Evolutionary conservation across 2,329 filamentous ascomycete species (phyloP).

Genomic region (Curvularia spicifera): DNA sequence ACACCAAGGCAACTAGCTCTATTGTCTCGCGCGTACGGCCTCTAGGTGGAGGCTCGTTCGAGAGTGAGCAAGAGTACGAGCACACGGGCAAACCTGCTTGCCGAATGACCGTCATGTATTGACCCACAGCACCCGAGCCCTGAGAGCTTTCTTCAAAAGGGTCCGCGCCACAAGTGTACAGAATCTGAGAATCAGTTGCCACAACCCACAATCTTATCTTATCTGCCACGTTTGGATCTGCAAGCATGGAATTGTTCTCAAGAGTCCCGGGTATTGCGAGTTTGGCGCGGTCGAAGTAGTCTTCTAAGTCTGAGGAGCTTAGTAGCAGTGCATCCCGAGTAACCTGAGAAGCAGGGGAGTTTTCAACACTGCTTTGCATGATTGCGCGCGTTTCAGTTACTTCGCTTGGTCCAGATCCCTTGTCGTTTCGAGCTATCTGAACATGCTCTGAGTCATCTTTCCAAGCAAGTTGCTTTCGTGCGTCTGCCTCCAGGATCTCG

Average conservation of each 20-base stretch:
- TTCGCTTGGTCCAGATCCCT: neutral
- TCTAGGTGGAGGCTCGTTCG: too few species aligned
- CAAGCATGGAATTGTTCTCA: neutral
- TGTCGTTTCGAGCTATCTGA: neutral
- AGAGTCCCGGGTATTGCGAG: neutral
- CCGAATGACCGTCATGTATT: too few species aligned
- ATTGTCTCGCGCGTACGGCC: too few species aligned
- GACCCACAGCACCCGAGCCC: neutral
- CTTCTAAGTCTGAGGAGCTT: neutral
- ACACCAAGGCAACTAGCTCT: too few species aligned
- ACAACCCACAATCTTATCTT: neutral
- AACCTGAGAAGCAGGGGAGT: neutral
- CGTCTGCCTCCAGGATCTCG: slow-evolving; percentile 1
- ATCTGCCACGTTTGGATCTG: neutral
- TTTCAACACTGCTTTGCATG: neutral
- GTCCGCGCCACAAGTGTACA: neutral
- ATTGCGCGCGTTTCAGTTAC: neutral
- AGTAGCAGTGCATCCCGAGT: neutral
- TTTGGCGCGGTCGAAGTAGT: slow-evolving; percentile 1
- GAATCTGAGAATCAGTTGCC: neutral
- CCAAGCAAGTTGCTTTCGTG: neutral
- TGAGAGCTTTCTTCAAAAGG: neutral
- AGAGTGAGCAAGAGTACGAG: too few species aligned
- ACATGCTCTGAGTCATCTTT: neutral
- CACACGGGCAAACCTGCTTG: too few species aligned